phyloP scores from a whole-genome alignment of 805 yeast genomes.

The Pichia rugopelliculosa region DNA sequence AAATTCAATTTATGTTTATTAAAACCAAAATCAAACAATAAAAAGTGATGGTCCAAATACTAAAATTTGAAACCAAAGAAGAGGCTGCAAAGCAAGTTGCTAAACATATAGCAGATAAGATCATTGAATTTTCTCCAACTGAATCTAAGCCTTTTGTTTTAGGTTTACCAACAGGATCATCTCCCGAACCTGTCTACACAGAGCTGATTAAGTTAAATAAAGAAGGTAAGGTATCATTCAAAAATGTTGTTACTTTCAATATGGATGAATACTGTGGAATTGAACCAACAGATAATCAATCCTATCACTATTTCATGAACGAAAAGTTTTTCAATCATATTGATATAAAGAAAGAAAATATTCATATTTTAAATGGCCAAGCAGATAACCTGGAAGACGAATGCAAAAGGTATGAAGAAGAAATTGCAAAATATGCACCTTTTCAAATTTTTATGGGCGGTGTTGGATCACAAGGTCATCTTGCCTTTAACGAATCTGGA shows the following conservation, averaged over 20 bases:
- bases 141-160: conserved; percentile 41
- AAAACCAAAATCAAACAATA: background rate
- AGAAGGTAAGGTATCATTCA: conserved; percentile 36
- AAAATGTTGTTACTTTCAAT: conserved; percentile 50
- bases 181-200: conserved; percentile 49
- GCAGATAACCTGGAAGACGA: conserved; percentile 38
- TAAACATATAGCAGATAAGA: conserved; percentile 35
- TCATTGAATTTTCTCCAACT: conserved; percentile 40
- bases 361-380: conserved; percentile 48
- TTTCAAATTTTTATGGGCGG: conserved; percentile 53
- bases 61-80: conserved; percentile 13
- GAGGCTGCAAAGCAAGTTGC: conserved; percentile 41
- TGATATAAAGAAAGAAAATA: conserved; percentile 44
- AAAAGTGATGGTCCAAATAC: background rate
- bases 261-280: conserved; percentile 56
- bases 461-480: conserved; percentile 54
- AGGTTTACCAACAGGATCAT: conserved; percentile 57
- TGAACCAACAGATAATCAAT: conserved; percentile 39
- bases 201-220: conserved; percentile 38
- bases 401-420: conserved; percentile 41
- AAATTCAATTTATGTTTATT: no score
- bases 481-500: conserved; percentile 55
- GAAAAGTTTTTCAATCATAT: conserved; percentile 48
- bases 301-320: conserved; percentile 53
- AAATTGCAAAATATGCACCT: conserved; percentile 40